Percentiles rank a stretch among this genome's conserved stretches.
Evolutionary conservation across 2,329 filamentous ascomycete genomes (phyloP).

Genomic region (Fusarium sp.): DNA sequence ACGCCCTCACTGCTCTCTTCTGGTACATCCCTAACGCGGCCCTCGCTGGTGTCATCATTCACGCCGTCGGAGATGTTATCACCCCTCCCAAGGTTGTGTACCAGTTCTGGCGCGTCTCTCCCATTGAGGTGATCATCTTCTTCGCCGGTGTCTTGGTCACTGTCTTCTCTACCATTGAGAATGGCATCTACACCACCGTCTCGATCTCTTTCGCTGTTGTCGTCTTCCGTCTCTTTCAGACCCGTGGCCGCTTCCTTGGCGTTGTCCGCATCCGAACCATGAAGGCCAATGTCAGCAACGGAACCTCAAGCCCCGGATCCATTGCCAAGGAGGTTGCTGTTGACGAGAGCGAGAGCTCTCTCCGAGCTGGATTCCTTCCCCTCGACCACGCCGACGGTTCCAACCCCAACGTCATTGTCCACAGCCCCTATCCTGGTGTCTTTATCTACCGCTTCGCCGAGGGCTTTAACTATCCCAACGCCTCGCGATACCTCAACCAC

Average conservation of each 20-base stretch:
- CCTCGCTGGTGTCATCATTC: slow-evolving; percentile 87
- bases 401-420: slow-evolving; percentile 60
- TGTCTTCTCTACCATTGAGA: slow-evolving; percentile 84
- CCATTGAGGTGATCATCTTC: slow-evolving; percentile 86
- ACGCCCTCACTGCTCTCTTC: slow-evolving; percentile 85
- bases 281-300: slow-evolving; percentile 77
- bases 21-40: slow-evolving; percentile 86
- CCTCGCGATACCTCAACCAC: slow-evolving; percentile 62
- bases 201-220: slow-evolving; percentile 76
- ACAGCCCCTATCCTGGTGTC: slow-evolving; percentile 64
- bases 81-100: slow-evolving; percentile 86
- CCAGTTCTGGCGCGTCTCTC: slow-evolving; percentile 89
- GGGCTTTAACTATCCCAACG: slow-evolving; percentile 68
- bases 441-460: slow-evolving; percentile 68
- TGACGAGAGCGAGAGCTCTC: slow-evolving; percentile 60
- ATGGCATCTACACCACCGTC: slow-evolving; percentile 87
- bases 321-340: slow-evolving; percentile 46
- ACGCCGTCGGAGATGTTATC: slow-evolving; percentile 88
- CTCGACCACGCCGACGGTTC: slow-evolving; percentile 63
- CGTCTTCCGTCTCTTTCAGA: slow-evolving; percentile 82
- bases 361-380: slow-evolving; percentile 59
- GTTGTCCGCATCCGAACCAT: slow-evolving; percentile 86
- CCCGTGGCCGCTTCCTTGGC: slow-evolving; percentile 82
- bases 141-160: slow-evolving; percentile 87
- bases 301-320: slow-evolving; percentile 40